A percentile compares a stretch with the other conserved stretches of the same genome.
Evolutionary conservation across 345 rosid species (phyloP).

Genomic region (Ceriops decandra): DNA sequence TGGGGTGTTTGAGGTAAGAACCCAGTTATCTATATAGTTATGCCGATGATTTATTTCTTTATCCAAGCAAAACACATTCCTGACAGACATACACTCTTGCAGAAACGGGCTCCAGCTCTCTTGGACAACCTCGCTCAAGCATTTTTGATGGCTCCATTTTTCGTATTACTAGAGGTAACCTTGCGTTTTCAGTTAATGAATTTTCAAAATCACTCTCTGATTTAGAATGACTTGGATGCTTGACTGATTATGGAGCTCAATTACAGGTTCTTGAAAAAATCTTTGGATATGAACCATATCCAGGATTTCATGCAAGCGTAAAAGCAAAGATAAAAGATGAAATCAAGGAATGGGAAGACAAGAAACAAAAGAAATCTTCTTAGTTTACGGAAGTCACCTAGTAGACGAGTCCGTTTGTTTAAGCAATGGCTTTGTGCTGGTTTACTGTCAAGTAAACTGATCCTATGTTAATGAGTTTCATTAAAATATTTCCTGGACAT

Average conservation of each 20-base stretch:
- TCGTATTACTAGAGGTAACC: conserved; percentile 81
- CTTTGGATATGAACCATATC: not conserved
- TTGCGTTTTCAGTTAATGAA: not conserved
- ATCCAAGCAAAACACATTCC: not conserved
- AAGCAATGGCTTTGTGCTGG: not conserved
- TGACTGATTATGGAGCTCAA: not conserved
- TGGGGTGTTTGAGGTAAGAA: conserved; percentile 74
- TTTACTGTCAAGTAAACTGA: no score
- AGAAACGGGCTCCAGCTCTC: conserved; percentile 91
- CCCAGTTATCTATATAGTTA: not conserved
- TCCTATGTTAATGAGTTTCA: no score
- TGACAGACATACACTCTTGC: not conserved
- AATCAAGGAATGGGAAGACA: conserved; percentile 21
- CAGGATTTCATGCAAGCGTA: not conserved
- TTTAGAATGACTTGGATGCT: not conserved
- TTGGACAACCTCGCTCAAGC: conserved; percentile 80
- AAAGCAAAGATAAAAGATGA: conserved; percentile 7
- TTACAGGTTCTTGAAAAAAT: not conserved
- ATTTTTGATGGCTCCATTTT: conserved; percentile 82
- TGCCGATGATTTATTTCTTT: not conserved
- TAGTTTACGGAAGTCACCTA: not conserved
- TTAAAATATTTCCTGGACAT: not conserved
- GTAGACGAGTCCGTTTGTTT: not conserved
- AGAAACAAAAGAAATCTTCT: conserved; percentile 13
- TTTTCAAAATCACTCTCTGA: not conserved